A percentile compares a stretch with the other conserved stretches of the same genome.
phyloP scores from a whole-genome alignment of 2,329 filamentous ascomycete species.

The Trichoderma oligosporum region DNA sequence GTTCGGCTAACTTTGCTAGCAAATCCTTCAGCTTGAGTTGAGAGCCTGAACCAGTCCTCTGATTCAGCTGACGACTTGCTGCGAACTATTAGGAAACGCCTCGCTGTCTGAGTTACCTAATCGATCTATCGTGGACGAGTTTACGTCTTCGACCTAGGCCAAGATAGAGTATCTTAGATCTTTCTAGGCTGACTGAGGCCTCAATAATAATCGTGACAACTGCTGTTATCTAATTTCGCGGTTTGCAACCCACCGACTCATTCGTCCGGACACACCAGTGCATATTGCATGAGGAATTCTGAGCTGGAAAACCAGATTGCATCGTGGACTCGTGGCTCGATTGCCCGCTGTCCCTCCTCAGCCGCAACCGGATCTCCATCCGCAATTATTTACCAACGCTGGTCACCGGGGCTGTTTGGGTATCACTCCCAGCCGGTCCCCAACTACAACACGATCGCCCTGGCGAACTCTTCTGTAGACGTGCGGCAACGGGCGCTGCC shows the following conservation, averaged over 20 bases:
- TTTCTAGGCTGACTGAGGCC: not conserved
- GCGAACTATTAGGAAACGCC: not conserved
- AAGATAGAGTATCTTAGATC: not conserved
- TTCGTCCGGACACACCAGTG: not conserved
- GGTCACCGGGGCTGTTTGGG: constrained; percentile 34
- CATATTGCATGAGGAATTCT: not conserved
- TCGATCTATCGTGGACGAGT: not conserved
- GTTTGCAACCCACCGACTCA: not conserved
- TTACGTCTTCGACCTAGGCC: not conserved
- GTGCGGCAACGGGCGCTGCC: constrained; percentile 36
- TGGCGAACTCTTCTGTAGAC: constrained; percentile 34
- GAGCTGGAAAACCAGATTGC: not conserved
- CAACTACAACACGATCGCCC: constrained; percentile 27
- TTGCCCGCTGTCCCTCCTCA: not conserved
- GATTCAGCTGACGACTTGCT: not conserved
- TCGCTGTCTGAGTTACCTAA: not conserved
- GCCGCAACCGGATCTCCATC: constrained; percentile 2
- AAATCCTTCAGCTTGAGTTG: not conserved
- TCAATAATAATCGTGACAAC: not conserved
- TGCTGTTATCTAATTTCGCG: not conserved
- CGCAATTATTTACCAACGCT: not conserved
- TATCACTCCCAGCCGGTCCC: constrained; percentile 34
- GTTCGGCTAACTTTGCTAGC: constrained; percentile 1
- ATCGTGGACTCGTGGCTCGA: constrained; percentile 4
- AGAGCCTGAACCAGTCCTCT: constrained; percentile 1